Percentiles rank a stretch among this genome's conserved stretches.
Evolutionary conservation across 2,329 filamentous ascomycete genomes (phyloP).

Genomic region (Exophiala lecanii-corni): DNA sequence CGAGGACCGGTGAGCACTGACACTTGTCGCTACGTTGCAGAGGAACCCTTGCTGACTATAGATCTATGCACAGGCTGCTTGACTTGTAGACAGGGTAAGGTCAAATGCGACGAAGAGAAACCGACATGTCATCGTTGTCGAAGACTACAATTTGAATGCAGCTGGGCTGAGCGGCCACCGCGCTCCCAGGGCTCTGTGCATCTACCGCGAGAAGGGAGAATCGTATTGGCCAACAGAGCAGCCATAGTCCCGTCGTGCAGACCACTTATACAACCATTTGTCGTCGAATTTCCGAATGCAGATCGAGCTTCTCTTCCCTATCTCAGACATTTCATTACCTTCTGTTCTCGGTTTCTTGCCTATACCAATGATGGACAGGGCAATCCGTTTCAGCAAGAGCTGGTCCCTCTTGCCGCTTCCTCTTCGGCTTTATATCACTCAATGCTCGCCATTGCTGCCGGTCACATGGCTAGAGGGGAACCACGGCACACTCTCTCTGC

Average conservation of each 20-base stretch:
- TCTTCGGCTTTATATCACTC: slow-evolving; percentile 3
- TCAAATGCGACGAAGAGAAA: slow-evolving; percentile 5
- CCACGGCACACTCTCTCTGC: slow-evolving; percentile 2
- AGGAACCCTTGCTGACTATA: not conserved
- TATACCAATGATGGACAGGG: slow-evolving; percentile 2
- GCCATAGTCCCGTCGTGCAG: slow-evolving; percentile 1
- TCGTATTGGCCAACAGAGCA: slow-evolving; percentile 3
- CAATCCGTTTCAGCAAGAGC: slow-evolving; percentile 6
- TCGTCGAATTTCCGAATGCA: slow-evolving; percentile 4
- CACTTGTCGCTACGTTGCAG: slow-evolving; percentile 1
- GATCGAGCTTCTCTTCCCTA: slow-evolving; percentile 4
- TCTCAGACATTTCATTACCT: slow-evolving; percentile 5
- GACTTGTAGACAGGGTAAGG: slow-evolving; percentile 3
- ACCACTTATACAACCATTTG: slow-evolving; percentile 4
- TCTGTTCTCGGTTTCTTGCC: slow-evolving; percentile 6
- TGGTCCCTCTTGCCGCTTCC: slow-evolving; percentile 1
- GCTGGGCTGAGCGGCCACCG: not conserved
- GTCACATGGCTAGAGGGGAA: slow-evolving; percentile 1
- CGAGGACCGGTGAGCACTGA: slow-evolving; percentile 4
- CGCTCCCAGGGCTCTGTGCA: not conserved
- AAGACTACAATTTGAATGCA: not conserved
- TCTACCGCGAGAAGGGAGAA: slow-evolving; percentile 2
- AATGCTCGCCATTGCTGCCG: slow-evolving; percentile 5
- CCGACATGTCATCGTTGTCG: slow-evolving; percentile 2
- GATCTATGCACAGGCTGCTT: slow-evolving; percentile 1